Evolutionary conservation across 306 rosid genomes (phyloP), one percentile per base, ranked within the genome.

Genomic region (Adenanthera pavonina): DNA sequence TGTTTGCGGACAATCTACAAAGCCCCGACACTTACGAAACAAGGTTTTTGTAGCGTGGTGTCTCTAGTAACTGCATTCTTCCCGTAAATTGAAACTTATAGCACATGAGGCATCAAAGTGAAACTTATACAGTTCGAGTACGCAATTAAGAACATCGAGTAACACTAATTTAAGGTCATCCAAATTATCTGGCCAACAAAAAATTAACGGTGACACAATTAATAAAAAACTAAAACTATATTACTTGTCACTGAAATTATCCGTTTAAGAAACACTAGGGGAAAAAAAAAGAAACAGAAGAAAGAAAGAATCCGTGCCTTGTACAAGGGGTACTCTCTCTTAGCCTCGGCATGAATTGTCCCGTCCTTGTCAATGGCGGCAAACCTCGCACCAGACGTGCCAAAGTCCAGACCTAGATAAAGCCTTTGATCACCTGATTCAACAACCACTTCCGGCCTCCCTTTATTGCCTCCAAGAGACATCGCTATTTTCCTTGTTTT

Each of bases 381-480:
- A 82, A 95, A 95, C 80, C 99, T 89, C 14, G 99, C 99, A 30
- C 97, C 92, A 2, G 95, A 91, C 33, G 99, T 95, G 25, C 97
- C 99, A 75, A 95, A 93, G 75, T 93, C 99, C 92, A 95, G 81
- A 20, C 97, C 97, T 13, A 95, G 97, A 88, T 90, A 95, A 64
- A 93, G 94, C 83, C 77, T 77, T 41, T 47, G 57, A 70, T 82
- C 89, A 57, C 83, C 62, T 66, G 19, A 53, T 77, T 15, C 66
- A 81, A 83, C 43, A 60, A 72, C 78, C 83, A 69, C 57, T 82
- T 61, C 81, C 20, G 49, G 17, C 16, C 80, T 82, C 19, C 61
- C 82, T 20, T 46, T 73, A 0, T 76, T 72, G 66, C 82, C 81
- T 72, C 77, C 87, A 11, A 60, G 46, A 54, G 85, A 83, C 92